Evolutionary conservation across 352 stramenopile species (phyloP), one percentile per base, ranked within the genome.

Genomic region (Paralagenidium karlingii): DNA sequence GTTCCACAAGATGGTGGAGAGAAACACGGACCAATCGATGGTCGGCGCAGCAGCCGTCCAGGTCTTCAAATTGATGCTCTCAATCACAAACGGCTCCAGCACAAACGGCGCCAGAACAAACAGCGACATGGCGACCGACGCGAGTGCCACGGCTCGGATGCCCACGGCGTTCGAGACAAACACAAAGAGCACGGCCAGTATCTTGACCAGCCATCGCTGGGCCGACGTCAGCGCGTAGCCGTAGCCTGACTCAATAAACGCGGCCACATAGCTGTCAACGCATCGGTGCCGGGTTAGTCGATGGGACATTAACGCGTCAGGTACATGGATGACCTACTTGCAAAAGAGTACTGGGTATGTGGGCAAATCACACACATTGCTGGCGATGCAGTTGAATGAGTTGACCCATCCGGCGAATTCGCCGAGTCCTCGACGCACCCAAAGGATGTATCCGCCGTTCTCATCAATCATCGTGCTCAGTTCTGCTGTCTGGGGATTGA

Each of bases 1-100:
- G 47, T 86, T 88, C 77, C 77, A 91, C 9, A 91, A 47, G 43
- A 88, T 86, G 1, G 75, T 87, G 2, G 71, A 86, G 21, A 88
- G 60, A 47, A 91, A 91, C n/a, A 86, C 38, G 18, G 71, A 85
- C 77, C 77, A 88, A 49, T 88, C 60, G 43, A 88, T 84, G 9
- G 67, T 21, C 10, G 70, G 69, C 12, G 74, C 64, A 6, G 81
- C 63, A 24, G 59, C 68, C 11, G 68, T 68, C 77, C 74, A 88
- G n/a, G 68, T 85, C 3, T 67, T 54, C 13, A 81, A 47, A 36
- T 87, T 84, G 45, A 85, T 85, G 18, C 68, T 59, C 25, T 84
- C 55, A 11, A 91, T 47, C 13, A 57, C 79, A 42, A 91, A 39
- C 0, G 74, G 77, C 46, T 91, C 74, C 22, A 91, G 50, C 8